Base-by-base conservation (phyloP, 331 rosid genomes). In the Ulmus americana region DNA sequence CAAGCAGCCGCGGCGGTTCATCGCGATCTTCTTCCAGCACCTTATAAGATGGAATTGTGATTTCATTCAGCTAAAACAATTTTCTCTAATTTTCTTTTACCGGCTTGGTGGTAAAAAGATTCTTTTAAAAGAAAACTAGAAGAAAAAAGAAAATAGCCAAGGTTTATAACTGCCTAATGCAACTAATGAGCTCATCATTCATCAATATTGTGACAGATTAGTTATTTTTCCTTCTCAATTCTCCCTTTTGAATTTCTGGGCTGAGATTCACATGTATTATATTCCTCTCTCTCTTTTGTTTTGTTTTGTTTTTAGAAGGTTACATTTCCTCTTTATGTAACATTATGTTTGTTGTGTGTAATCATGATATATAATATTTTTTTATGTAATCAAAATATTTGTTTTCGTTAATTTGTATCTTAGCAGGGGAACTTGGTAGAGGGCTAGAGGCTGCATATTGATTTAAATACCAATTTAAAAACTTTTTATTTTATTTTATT, bases 11-110 rank as follows among this genome's bases (percentile, higher is more conserved):
- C 14, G 70, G 82, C 7, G 67, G 94, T 49, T 90, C 95, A 1
- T 69, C 97, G 13, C 83, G 87, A n/a, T 86, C 95, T n/a, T 47
- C 83, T 28, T 13, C 68, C 39, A 65, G 85, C 63, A 65, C 79
- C 48, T 61, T 46, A 65, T 86, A 81, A 83, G 69, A 76, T 38
- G 14, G 7, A 62, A 67, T 38, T 7, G 56, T 59, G 38, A 55
- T 12, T 14, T 11, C 51, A n/a, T 45, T 41, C 76, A 57, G 70
- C 55, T 47, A 10, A 14, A 11, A 11, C 58, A 8, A n/a, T 6
- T 39, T 22, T 5, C 18, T 6, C 20, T 3, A 63, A 1, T 6
- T 62, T 62, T 14, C 61, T 10, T 18, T 43, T 67, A 45, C 65
- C 63, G 58, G 46, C 55, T 68, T 50, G 51, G 46, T 44, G 57